Percentiles rank a stretch among this genome's conserved stretches.
Conservation (phyloP, 2,329 filamentous ascomycete genomes). For the Paracamarosporium sp. region DNA sequence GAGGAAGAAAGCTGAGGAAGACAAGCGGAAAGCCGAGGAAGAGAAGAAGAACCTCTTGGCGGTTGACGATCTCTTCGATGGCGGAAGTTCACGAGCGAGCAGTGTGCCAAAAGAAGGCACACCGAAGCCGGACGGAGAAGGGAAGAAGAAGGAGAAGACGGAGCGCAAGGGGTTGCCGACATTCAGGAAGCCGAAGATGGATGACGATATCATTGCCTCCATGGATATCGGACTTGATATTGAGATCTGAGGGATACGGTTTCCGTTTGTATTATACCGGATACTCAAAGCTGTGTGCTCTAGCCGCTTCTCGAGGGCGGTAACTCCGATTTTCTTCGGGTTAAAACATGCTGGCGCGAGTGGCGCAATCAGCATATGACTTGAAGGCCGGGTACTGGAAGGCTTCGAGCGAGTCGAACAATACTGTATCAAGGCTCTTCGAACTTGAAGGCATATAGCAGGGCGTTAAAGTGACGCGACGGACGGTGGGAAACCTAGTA, state of each 20-base stretch:
- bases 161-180: conserved; percentile 66
- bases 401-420: background rate
- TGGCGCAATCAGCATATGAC: too few relatives aligned
- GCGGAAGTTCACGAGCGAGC: conserved; percentile 29
- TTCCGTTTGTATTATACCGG: background rate
- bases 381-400: too few relatives aligned
- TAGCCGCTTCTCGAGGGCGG: background rate
- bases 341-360: too few relatives aligned
- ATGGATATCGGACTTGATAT: conserved; percentile 93
- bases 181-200: conserved; percentile 78
- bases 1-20: conserved; percentile 61
- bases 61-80: conserved; percentile 56
- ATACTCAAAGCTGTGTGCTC: background rate
- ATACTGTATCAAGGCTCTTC: background rate
- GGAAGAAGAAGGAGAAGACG: conserved; percentile 57
- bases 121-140: conserved; percentile 51
- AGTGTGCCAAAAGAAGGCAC: conserved; percentile 43
- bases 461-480: background rate
- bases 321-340: too few relatives aligned
- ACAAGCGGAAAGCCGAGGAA: conserved; percentile 53
- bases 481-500: too few relatives aligned
- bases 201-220: conserved; percentile 90
- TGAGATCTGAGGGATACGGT: conserved; percentile 67
- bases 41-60: conserved; percentile 38
- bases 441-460: background rate